Evolutionary conservation across 352 stramenopile species (phyloP), one percentile per base, ranked within the genome.

Genomic region (Aphanomyces stellatus): DNA sequence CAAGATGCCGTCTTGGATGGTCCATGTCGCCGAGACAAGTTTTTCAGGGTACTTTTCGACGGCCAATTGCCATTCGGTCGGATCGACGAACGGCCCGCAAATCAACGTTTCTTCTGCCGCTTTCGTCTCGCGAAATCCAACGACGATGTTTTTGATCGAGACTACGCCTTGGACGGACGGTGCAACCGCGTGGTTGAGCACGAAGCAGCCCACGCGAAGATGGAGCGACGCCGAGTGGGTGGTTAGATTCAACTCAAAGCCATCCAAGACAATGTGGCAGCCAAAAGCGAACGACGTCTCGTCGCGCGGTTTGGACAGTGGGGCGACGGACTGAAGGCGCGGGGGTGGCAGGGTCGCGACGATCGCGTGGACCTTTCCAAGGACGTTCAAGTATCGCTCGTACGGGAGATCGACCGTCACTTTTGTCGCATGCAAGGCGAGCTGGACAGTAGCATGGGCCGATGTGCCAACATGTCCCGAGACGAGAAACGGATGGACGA

Each of bases 41-140:
- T 87, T 89, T 25, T 91, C 80, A 15, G 80, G 79, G 37, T 86
- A 86, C 28, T 88, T 92, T 17, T 88, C 81, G 13, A 88, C 75
- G 37, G 72, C 69, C 10, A 90, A 43, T 70, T 91, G 83, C 85
- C 85, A 93, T 35, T 85, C 63, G 24, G 69, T 76, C 62, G 85
- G 85, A 46, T 93, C 85, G 17, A 66, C 74, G 67, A 83, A 78
- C 6, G 75, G 78, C 15, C 81, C 85, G 70, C 91, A 81, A 0
- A 93, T 63, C 17, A 92, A 75, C 69, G 87, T 72, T 79, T 93
- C 85, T 3, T 53, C 66, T 19, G 64, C 49, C 33, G 27, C 34
- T 24, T 62, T 13, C 1, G 24, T 11, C 35, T 40, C 57, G 37
- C 77, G 76, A 57, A 77, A 77, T 4, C 79, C 85, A 10, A 84